Base-by-base conservation (phyloP, 2,329 filamentous ascomycete species). In the Stachybotrys chlorohalonatus region DNA sequence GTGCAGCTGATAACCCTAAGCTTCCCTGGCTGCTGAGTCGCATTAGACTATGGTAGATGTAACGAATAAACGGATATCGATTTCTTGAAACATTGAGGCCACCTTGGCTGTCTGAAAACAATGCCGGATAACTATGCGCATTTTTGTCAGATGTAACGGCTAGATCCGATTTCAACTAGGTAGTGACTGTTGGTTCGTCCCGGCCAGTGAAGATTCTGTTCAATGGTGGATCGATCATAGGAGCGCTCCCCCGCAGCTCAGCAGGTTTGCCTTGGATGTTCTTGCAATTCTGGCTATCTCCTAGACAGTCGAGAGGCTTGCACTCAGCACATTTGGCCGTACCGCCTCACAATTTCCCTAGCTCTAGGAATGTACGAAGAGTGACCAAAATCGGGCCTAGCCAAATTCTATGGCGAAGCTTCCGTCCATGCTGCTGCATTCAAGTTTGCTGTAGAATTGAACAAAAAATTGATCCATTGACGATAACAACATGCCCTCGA, bases 191-290 rank as follows among this genome's bases (percentile, higher is more conserved):
- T n/a, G n/a, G n/a, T n/a, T n/a, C n/a, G n/a, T n/a, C n/a, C n/a
- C n/a, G n/a, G n/a, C n/a, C n/a, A n/a, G n/a, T n/a, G n/a, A n/a
- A 50, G 53, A 53, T 31, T 53, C 51, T 55, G 49, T 53, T n/a
- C n/a, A n/a, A 17, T 56, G 45, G 15, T 45, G 52, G 45, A 53
- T 49, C 32, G 50, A 51, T 45, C 52, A 57, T 54, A 50, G 52
- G 32, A 53, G 50, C 50, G 53, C 53, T 53, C 55, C 52, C 47
- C 51, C 31, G 50, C 51, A 47, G 47, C 32, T 55, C 11, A 57
- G 52, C 50, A 54, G 52, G 36, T 54, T 57, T 50, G 48, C 48
- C 9, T 32, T 50, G 9, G 48, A 50, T 32, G 48, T 50, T 32
- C 48, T 50, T 50, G 48, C 48, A 30, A 50, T 50, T 32, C 48